Evolutionary conservation across 352 stramenopile species (phyloP).

Genomic region (Phytophthora pisi): DNA sequence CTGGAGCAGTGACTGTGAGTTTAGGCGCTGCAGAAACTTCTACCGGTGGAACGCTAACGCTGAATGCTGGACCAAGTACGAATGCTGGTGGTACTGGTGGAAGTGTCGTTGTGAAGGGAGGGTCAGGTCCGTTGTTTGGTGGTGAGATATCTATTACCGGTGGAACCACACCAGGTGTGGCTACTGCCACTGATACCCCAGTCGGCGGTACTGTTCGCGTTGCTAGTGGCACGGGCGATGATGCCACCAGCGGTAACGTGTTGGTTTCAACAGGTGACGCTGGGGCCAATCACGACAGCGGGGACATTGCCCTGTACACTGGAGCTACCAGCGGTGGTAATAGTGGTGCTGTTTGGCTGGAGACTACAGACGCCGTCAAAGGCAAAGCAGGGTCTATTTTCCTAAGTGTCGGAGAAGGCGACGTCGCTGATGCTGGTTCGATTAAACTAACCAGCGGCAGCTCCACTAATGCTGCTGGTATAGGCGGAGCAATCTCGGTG

Average conservation of each 20-base stretch:
- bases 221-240: conserved; percentile 30
- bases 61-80: conserved; percentile 34
- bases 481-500: conserved; percentile 25
- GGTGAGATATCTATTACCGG: conserved; percentile 36
- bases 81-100: conserved; percentile 35
- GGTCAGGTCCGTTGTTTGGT: conserved; percentile 19
- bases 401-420: conserved; percentile 19
- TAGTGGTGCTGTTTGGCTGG: conserved; percentile 33
- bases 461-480: conserved; percentile 4
- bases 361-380: conserved; percentile 28
- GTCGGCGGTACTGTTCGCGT: conserved; percentile 30
- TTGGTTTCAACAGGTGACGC: conserved; percentile 20
- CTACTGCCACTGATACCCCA: neutral
- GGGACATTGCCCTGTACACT: conserved; percentile 30
- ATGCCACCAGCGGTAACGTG: conserved; percentile 30
- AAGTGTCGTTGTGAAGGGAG: conserved; percentile 26
- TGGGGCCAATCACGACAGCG: conserved; percentile 24
- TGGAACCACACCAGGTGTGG: conserved; percentile 20
- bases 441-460: conserved; percentile 14
- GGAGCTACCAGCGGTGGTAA: conserved; percentile 26
- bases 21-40: conserved; percentile 33
- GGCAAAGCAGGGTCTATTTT: conserved; percentile 34
- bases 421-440: conserved; percentile 9
- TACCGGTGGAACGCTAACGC: conserved; percentile 28
- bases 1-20: conserved; percentile 36